Conservation (phyloP, 495 filamentous ascomycete genomes). For the Neurospora tetraspora region DNA sequence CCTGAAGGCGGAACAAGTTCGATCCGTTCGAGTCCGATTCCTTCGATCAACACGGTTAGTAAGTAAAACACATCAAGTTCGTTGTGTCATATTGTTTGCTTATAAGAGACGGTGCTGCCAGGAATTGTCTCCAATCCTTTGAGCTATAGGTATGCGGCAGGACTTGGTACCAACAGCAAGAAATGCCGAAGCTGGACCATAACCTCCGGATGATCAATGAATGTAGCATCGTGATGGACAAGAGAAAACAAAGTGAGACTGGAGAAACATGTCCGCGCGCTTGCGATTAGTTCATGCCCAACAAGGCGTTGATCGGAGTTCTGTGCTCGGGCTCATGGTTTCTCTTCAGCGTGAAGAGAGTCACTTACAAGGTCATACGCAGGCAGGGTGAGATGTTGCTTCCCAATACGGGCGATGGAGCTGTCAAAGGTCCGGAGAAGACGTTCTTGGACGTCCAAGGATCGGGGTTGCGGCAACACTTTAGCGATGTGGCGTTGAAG, state of each 20-base stretch:
- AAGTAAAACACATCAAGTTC: neutral
- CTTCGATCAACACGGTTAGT: neutral
- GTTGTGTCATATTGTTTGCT: neutral
- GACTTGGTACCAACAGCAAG: neutral
- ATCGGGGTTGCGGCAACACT: constrained; percentile 20
- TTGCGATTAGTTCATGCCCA: neutral
- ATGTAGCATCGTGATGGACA: neutral
- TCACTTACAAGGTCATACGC: neutral
- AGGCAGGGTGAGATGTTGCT: neutral
- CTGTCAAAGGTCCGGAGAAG: neutral
- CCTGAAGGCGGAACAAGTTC: neutral
- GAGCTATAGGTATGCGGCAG: neutral
- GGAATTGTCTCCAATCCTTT: neutral
- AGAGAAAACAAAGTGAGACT: neutral
- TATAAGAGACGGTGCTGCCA: neutral
- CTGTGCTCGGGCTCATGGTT: neutral
- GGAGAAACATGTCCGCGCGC: neutral
- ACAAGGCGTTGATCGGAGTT: neutral
- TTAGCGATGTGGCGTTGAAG: constrained; percentile 12
- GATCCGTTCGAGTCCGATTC: neutral
- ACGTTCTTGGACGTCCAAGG: constrained; percentile 3
- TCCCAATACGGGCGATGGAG: neutral
- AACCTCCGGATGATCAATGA: neutral
- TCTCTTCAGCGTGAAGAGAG: neutral
- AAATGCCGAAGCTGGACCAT: neutral